phyloP scores from a whole-genome alignment of 1,284 basidiomycete species.

The Thecaphora thlaspeos region DNA sequence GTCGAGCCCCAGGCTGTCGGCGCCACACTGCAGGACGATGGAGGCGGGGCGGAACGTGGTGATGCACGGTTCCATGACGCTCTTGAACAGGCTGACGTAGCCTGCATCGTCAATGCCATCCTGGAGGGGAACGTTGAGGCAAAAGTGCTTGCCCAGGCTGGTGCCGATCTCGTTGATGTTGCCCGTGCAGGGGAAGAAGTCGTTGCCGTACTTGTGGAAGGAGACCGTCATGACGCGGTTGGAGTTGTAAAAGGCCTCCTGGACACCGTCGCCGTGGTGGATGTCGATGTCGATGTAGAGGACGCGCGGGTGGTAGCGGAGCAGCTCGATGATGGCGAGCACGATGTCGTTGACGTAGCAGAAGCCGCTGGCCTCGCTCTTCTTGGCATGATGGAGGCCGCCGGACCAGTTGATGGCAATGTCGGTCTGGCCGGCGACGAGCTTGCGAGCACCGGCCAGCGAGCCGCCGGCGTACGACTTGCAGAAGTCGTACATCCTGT shows the following conservation, averaged over 20 bases:
- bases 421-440: slow-evolving; percentile 72
- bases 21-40: slow-evolving; percentile 96
- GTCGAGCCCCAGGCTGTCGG: slow-evolving; percentile 92
- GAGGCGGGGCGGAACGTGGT: slow-evolving; percentile 81
- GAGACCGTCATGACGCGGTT: slow-evolving; percentile 98
- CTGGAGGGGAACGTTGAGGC: slow-evolving; percentile 88
- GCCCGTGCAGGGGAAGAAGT: slow-evolving; percentile 72
- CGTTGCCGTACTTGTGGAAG: slow-evolving; percentile 98
- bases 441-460: slow-evolving; percentile 67
- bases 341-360: slow-evolving; percentile 87
- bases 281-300: slow-evolving; percentile 98
- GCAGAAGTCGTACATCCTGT: slow-evolving; percentile 58
- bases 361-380: slow-evolving; percentile 91
- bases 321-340: slow-evolving; percentile 53
- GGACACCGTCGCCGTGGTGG: slow-evolving; percentile 98
- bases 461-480: slow-evolving; percentile 62
- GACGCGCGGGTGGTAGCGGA: slow-evolving; percentile 72
- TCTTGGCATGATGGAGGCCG: slow-evolving; percentile 96
- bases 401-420: slow-evolving; percentile 98
- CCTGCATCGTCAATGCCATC: slow-evolving; percentile 97
- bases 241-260: slow-evolving; percentile 97
- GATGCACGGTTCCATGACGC: slow-evolving; percentile 91
- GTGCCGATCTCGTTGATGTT: slow-evolving; percentile 54
- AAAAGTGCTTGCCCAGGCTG: slow-evolving; percentile 81
- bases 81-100: slow-evolving; percentile 92